Evolutionary conservation across 345 rosid species (phyloP).

Genomic region (thale cress (Arabidopsis thaliana)): DNA sequence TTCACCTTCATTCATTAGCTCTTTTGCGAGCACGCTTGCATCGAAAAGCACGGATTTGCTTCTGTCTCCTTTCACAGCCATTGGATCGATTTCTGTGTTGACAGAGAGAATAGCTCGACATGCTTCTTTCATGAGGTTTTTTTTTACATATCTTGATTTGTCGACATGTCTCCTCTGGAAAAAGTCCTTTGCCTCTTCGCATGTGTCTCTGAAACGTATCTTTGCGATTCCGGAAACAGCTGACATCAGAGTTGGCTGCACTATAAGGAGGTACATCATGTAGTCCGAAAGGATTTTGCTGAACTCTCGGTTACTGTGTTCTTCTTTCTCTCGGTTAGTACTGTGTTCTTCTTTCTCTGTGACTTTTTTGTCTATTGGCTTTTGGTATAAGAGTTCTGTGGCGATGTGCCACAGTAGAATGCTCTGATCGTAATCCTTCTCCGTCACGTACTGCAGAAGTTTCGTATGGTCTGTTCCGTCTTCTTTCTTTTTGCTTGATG

Average conservation of each 20-base stretch:
- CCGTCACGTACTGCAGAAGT: constrained; percentile 45
- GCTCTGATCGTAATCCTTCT: constrained; percentile 56
- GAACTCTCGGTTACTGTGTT: constrained; percentile 27
- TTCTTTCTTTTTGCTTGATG: not conserved
- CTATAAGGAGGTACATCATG: constrained; percentile 60
- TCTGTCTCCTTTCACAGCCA: constrained; percentile 50
- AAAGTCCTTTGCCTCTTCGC: constrained; percentile 52
- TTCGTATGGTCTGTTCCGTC: not conserved
- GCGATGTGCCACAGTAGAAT: constrained; percentile 65
- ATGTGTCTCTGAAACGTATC: constrained; percentile 58
- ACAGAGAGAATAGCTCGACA: constrained; percentile 36
- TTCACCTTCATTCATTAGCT: constrained; percentile 1
- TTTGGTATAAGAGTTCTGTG: constrained; percentile 54
- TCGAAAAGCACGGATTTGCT: constrained; percentile 51
- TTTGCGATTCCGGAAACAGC: constrained; percentile 59
- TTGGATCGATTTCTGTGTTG: constrained; percentile 32
- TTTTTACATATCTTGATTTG: not conserved
- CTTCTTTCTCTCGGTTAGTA: constrained; percentile 3
- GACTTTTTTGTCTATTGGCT: not conserved
- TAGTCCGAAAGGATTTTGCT: constrained; percentile 64
- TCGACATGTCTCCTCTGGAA: constrained; percentile 38
- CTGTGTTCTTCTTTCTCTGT: constrained; percentile 1
- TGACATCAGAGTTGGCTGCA: constrained; percentile 59
- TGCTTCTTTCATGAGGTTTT: constrained; percentile 15
- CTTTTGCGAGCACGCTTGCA: constrained; percentile 47